A percentile compares a stretch with the other conserved stretches of the same genome.
These are phyloP conservation scores for Domatiomyces globalis DNA, from an alignment of 2,329 filamentous ascomycete genomes.

Conservation along the genomic window DNA sequence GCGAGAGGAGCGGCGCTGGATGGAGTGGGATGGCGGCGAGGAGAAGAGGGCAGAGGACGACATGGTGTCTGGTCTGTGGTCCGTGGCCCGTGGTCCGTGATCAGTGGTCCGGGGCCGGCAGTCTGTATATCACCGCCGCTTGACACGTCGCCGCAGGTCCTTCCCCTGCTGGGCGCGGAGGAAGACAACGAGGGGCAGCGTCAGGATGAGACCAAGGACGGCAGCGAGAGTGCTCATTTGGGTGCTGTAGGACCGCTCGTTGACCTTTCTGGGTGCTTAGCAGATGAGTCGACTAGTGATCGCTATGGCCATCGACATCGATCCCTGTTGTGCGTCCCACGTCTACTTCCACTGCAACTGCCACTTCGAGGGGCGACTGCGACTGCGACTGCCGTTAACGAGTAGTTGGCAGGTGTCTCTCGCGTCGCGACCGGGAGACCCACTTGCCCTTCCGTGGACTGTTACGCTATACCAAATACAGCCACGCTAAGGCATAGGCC, in stretches of 20 bases:
- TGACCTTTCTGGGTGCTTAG: background rate
- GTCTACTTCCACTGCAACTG: background rate
- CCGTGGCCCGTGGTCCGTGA: background rate
- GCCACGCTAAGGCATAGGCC: background rate
- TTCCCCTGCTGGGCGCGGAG: background rate
- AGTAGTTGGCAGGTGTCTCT: background rate
- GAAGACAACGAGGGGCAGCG: background rate
- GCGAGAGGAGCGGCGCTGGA: slow-evolving; percentile 17
- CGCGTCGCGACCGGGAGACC: background rate
- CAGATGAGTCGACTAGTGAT: background rate
- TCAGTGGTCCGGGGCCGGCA: background rate
- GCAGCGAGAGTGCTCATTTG: background rate
- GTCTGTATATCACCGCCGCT: background rate
- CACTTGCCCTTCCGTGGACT: background rate
- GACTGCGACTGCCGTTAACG: background rate
- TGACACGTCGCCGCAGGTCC: background rate
- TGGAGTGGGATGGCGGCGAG: slow-evolving; percentile 3
- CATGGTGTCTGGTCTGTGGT: background rate
- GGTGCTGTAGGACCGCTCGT: background rate
- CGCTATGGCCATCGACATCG: background rate
- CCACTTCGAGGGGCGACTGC: background rate
- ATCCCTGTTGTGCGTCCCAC: background rate
- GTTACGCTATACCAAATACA: background rate
- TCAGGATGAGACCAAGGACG: background rate
- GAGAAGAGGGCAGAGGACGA: slow-evolving; percentile 8